Evolutionary conservation across 2,329 filamentous ascomycete species (phyloP).

Genomic region (Trichophyton rubrum): DNA sequence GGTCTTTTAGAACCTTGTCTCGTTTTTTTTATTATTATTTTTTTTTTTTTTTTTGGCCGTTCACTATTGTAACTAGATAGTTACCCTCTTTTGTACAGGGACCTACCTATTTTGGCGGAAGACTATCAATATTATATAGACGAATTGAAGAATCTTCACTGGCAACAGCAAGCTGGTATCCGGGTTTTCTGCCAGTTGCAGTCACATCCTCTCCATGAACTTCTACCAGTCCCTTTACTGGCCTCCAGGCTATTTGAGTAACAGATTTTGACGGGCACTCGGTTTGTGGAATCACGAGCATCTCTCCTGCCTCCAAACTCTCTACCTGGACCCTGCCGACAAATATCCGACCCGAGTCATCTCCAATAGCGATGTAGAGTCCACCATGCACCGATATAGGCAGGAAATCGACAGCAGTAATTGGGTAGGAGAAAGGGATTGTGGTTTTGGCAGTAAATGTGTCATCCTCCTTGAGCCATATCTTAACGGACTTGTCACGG

Average conservation of each 20-base stretch:
- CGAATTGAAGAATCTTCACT: conserved; percentile 36
- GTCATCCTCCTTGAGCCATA: conserved; percentile 45
- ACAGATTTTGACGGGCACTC: conserved; percentile 52
- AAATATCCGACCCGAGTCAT: conserved; percentile 36
- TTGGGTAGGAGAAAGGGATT: conserved; percentile 45
- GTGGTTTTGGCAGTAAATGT: conserved; percentile 42
- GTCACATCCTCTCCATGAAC: conserved; percentile 12
- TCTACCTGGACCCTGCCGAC: conserved; percentile 29
- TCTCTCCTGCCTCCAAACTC: conserved; percentile 19
- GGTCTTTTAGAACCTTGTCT: conserved; percentile 2
- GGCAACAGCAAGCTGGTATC: conserved; percentile 31
- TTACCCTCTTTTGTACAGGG: neutral
- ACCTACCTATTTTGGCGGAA: conserved; percentile 13
- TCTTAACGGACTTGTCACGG: conserved; percentile 70
- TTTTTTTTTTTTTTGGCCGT: neutral
- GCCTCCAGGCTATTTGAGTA: conserved; percentile 58
- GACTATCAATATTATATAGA: conserved; percentile 27
- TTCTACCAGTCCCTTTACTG: conserved; percentile 21
- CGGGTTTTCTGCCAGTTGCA: conserved; percentile 8
- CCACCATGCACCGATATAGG: conserved; percentile 19
- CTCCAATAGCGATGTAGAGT: conserved; percentile 34
- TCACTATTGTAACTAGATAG: conserved; percentile 12
- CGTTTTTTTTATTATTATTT: neutral
- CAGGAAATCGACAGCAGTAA: conserved; percentile 61
- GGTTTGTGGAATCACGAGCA: conserved; percentile 23